phyloP scores from a whole-genome alignment of 2,329 filamentous ascomycete genomes.

The Aquanectria penicillioides region DNA sequence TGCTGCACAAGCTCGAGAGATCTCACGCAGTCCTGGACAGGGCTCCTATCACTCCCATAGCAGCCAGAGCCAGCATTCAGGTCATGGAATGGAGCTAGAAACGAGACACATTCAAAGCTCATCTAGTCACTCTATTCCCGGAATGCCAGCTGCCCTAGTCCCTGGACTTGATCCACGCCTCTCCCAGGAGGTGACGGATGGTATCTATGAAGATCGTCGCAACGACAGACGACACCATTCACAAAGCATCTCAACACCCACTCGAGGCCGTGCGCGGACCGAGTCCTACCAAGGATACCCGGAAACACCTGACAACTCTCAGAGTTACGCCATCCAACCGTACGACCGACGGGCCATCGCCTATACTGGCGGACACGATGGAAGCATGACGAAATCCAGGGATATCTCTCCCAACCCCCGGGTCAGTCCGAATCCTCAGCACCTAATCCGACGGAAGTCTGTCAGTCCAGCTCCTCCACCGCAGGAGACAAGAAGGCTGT shows the following conservation, averaged over 20 bases:
- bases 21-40: constrained; percentile 45
- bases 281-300: constrained; percentile 40
- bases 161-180: constrained; percentile 68
- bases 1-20: constrained; percentile 46
- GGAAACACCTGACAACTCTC: constrained; percentile 36
- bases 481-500: constrained; percentile 60
- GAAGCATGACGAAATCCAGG: constrained; percentile 37
- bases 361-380: constrained; percentile 49
- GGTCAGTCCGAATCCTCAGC: constrained; percentile 48
- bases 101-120: constrained; percentile 45
- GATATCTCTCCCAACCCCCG: constrained; percentile 51
- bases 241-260: constrained; percentile 51
- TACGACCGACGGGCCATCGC: constrained; percentile 55
- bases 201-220: constrained; percentile 65
- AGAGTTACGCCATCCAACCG: constrained; percentile 51
- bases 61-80: constrained; percentile 45
- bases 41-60: constrained; percentile 43
- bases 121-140: constrained; percentile 54
- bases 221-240: constrained; percentile 57
- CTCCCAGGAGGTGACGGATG: constrained; percentile 66
- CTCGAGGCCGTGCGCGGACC: constrained; percentile 50
- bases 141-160: constrained; percentile 66
- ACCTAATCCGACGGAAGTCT: constrained; percentile 1
- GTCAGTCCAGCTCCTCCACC: constrained; percentile 66
- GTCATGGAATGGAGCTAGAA: constrained; percentile 50